phyloP scores from a whole-genome alignment of 345 rosid genomes.

The Camelina hispida region DNA sequence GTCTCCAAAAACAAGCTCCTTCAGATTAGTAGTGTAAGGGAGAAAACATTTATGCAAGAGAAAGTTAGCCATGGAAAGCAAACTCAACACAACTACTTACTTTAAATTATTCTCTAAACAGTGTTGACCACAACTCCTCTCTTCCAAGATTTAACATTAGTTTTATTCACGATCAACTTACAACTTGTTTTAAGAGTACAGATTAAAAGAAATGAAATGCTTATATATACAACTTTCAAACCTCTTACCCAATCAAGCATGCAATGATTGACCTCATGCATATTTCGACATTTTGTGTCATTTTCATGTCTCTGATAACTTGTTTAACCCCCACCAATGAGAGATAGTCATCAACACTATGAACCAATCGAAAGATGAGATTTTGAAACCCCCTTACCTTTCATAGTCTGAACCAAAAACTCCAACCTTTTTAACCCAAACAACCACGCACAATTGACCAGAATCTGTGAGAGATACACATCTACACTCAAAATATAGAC shows the following conservation, averaged over 20 bases:
- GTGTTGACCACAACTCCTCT: slow-evolving; percentile 2
- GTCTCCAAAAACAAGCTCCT: slow-evolving; percentile 10
- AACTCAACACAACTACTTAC: slow-evolving; percentile 3
- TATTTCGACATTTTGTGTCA: too few species aligned
- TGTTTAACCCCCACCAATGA: slow-evolving; percentile 1
- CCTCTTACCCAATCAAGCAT: too few species aligned
- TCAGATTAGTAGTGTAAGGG: slow-evolving; percentile 1
- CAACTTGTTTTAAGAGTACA: too few species aligned
- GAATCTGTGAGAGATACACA: background rate
- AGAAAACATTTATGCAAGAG: background rate
- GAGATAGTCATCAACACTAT: background rate
- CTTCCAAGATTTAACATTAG: too few species aligned
- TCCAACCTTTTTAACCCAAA: background rate
- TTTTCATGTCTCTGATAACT: slow-evolving; percentile 18
- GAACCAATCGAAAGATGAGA: slow-evolving; percentile 19
- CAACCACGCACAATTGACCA: slow-evolving; percentile 13
- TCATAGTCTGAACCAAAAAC: slow-evolving; percentile 6
- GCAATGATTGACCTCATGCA: too few species aligned
- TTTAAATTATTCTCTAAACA: too few species aligned
- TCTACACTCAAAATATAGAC: too few species aligned
- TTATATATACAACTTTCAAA: too few species aligned
- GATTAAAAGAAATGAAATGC: too few species aligned
- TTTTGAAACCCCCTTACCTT: background rate
- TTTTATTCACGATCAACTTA: too few species aligned
- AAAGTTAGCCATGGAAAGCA: slow-evolving; percentile 4